Conservation (phyloP, 257 asterid genomes). For the Ballota nigra region DNA sequence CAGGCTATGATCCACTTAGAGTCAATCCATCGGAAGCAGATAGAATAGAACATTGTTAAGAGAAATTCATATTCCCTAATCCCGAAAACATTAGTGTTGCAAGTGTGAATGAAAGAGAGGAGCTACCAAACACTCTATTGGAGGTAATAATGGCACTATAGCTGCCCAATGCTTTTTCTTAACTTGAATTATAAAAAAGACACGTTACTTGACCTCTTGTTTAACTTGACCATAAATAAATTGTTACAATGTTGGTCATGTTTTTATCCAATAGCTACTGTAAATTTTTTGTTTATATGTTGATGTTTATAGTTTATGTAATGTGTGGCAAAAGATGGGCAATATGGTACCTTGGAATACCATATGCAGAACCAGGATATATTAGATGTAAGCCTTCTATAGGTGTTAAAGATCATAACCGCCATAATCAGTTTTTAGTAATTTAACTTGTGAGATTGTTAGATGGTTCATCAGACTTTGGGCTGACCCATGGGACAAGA, state of each 20-base stretch:
- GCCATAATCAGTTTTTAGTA: too few species aligned
- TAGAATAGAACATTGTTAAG: conserved; percentile 75
- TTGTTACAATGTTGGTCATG: too few species aligned
- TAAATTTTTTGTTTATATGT: too few species aligned
- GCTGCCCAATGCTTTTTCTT: background rate
- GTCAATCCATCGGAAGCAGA: conserved; percentile 84
- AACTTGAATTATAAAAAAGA: background rate
- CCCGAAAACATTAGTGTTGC: conserved; percentile 55
- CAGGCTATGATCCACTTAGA: conserved; percentile 97
- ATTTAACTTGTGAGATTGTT: too few species aligned
- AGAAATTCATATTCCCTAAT: conserved; percentile 58
- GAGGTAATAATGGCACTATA: conserved; percentile 61
- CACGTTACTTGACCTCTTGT: too few species aligned
- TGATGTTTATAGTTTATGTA: too few species aligned
- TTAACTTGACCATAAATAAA: too few species aligned
- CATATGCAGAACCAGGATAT: conserved; percentile 1
- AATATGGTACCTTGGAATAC: background rate
- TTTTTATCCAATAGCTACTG: too few species aligned
- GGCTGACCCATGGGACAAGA: too few species aligned
- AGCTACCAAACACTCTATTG: conserved; percentile 82
- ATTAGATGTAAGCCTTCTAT: background rate
- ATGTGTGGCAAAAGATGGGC: background rate
- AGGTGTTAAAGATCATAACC: too few species aligned
- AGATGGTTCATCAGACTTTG: too few species aligned
- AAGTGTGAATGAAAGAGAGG: conserved; percentile 82